Evolutionary conservation across 2,329 filamentous ascomycete species (phyloP), one percentile per base, ranked within the genome.

Genomic region (Penicillium aurantiogriseum): DNA sequence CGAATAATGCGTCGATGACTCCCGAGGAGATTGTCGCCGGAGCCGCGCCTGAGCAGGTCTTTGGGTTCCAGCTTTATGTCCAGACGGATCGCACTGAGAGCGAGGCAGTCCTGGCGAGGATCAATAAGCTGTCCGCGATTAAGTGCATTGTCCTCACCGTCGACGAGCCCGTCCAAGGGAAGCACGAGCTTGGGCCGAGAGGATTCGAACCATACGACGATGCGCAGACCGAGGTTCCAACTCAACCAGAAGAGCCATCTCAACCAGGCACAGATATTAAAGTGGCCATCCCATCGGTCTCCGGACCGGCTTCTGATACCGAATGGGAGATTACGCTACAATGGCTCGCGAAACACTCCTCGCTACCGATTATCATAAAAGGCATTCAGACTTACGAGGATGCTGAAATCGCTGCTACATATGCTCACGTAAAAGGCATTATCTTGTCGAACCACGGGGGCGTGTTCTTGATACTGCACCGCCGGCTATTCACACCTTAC

Each of bases 401-500:
- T 29, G 48, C 48, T 13, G 6, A 42, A 13, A 6, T 42, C 29
- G 33, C 33, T 51, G 33, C 47, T 17, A 25, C 33, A 81, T 55
- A 81, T 80, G 11, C 79, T 84, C 45, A 69, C 81, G 59, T 29
- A 27, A 29, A 45, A 13, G 43, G 43, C 25, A 45, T 45, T 7
- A 8, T 45, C 8, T 58, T 84, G 25, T 80, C 76, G 54, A 85
- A 84, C 61, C 82, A 84, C 57, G 82, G 82, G 82, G 82, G 4
- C 71, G 82, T 23, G 77, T 78, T 0, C 70, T 81, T 1, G 81
- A 83, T 45, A 79, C 77, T 27, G 69, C 68, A 23, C 78, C 62
- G 23, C 75, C 80, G 0, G 73, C 74, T 0, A 76, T 82, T 10
- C 65, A 81, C 5, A 77, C 78, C 2, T 70, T 83, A 0, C 66